Conservation (phyloP, 1,284 basidiomycete species). For the Wallemia mellicola region DNA sequence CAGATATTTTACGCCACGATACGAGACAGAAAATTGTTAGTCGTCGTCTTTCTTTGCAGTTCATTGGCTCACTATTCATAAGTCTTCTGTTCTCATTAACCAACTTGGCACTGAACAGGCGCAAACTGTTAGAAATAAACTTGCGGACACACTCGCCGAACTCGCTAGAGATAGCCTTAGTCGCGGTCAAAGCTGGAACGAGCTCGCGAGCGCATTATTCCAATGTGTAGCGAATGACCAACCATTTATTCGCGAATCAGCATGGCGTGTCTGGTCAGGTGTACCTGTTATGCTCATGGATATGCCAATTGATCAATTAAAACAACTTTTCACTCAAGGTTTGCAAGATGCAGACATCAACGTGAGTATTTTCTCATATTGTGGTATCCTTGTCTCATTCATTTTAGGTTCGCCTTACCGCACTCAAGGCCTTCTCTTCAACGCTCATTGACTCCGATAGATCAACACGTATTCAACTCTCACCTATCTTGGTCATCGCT, state of each 20-base stretch:
- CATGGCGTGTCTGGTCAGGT: constrained; percentile 3
- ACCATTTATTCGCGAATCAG: constrained; percentile 3
- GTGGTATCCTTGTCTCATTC: background rate
- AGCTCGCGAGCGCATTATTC: constrained; percentile 1
- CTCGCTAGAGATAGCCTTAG: constrained; percentile 4
- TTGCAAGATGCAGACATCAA: background rate
- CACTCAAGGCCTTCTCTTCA: constrained; percentile 3
- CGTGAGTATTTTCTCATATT: background rate
- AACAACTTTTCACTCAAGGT: constrained; percentile 1
- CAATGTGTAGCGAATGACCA: background rate
- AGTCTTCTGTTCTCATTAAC: constrained; percentile 1
- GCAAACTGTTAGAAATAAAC: constrained; percentile 1
- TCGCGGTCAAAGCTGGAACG: constrained; percentile 3
- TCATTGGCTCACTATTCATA: too few species aligned
- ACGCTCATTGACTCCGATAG: constrained; percentile 3
- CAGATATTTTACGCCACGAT: background rate
- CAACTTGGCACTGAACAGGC: constrained; percentile 3
- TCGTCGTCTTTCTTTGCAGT: background rate
- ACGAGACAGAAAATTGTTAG: background rate
- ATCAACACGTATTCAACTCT: background rate
- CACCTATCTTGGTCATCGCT: constrained; percentile 1
- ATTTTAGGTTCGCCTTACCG: constrained; percentile 3
- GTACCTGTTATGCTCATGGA: constrained; percentile 3
- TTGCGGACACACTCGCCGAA: constrained; percentile 3
- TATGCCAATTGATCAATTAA: constrained; percentile 1